phyloP scores from a whole-genome alignment of 2,329 filamentous ascomycete genomes.

The Taxawa tesnikishii region DNA sequence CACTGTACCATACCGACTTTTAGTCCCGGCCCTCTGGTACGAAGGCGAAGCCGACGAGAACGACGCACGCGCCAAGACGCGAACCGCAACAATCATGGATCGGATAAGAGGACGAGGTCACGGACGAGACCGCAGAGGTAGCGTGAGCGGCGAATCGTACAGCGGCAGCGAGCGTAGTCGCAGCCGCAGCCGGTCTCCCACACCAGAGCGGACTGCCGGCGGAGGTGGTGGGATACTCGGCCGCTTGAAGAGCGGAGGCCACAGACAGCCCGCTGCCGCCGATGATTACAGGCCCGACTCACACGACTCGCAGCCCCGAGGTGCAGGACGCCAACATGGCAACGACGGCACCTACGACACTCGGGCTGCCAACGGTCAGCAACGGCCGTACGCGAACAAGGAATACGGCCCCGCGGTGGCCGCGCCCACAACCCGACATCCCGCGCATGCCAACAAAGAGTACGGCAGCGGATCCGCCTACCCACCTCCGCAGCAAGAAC shows the following conservation, averaged over 20 bases:
- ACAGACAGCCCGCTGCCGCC: no score
- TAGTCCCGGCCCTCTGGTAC: conserved; percentile 64
- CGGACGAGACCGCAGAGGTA: conserved; percentile 2
- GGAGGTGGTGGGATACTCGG: not conserved
- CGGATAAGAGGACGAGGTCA: conserved; percentile 9
- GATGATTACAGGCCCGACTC: no score
- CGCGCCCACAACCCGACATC: not conserved
- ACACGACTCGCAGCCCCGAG: no score
- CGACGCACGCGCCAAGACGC: conserved; percentile 10
- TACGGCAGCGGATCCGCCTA: not conserved
- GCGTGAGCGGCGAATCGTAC: conserved; percentile 4
- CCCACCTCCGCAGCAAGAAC: not conserved
- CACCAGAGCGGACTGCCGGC: not conserved
- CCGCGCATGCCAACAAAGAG: not conserved
- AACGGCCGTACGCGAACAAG: not conserved
- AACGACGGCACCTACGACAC: conserved; percentile 1
- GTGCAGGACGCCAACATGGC: not conserved
- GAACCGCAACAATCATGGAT: conserved; percentile 9
- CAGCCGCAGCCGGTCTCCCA: conserved; percentile 5
- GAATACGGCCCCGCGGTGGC: not conserved
- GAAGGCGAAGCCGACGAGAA: conserved; percentile 17
- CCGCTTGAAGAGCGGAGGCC: no score
- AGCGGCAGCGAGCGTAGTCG: conserved; percentile 5
- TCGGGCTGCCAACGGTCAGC: conserved; percentile 1
- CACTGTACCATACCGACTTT: conserved; percentile 73